These are phyloP conservation scores for Mollisiaceae sp. DNA, from an alignment of 2,329 filamentous ascomycete species.

Conservation along the genomic window DNA sequence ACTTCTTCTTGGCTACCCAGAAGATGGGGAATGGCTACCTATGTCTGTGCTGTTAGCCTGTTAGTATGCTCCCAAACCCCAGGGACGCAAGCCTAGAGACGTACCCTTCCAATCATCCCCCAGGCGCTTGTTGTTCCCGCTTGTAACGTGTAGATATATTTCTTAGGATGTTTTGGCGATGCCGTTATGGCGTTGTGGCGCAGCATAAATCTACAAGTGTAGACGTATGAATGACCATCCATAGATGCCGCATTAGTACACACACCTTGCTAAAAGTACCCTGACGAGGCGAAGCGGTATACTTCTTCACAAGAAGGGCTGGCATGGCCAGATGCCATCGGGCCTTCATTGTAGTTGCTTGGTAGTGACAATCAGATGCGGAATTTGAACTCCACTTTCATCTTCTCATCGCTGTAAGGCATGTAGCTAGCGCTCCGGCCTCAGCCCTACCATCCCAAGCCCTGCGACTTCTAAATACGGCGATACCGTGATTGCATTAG, in stretches of 20 bases:
- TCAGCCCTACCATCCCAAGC: background rate
- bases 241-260: background rate
- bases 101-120: background rate
- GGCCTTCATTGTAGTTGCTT: background rate
- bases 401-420: background rate
- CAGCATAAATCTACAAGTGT: background rate
- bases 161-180: background rate
- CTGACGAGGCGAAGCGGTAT: conserved; percentile 1
- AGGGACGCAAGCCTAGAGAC: background rate
- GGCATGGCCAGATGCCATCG: background rate
- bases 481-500: background rate
- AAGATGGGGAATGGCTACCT: background rate
- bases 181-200: background rate
- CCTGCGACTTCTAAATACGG: background rate
- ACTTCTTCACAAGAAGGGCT: background rate
- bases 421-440: background rate
- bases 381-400: background rate
- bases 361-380: background rate
- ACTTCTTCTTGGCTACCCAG: background rate
- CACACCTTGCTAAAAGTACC: background rate
- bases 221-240: background rate
- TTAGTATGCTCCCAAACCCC: background rate
- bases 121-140: background rate
- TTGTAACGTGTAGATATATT: background rate
- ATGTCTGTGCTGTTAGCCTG: background rate